Base-by-base conservation (phyloP, 768 basidiomycete genomes). In the Pleurotus cornucopiae region DNA sequence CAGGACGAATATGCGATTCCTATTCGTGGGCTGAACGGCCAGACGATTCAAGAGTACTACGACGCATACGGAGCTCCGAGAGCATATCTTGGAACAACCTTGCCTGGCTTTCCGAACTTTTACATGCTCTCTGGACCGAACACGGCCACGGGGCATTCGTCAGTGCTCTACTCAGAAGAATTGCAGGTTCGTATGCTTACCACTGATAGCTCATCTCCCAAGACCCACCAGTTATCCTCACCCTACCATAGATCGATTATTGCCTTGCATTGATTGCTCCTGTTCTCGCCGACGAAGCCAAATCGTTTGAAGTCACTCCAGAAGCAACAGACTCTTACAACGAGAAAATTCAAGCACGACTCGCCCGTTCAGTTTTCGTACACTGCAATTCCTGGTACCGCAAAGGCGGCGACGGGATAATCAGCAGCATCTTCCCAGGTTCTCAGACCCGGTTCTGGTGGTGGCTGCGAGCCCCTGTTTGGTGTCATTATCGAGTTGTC, bases 51-150 rank as follows among this genome's bases (percentile, higher is more conserved):
- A 58, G 72, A 74, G 46, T 78, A 76, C 56, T 77, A 67, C 55
- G 65, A 70, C 9, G 58, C 66, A 5, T 63, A 72, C n/a, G 68
- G 68, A 0, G 78, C 78, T 0, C 74, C 78, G 7, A 69, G 69
- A 46, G 77, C 77, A 14, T 79, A 79, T 60, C 61, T 73, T 6
- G 78, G 76, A 23, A 77, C 74, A 1, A 66, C 69, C 4, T 56
- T 75, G 3, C 76, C 78, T 26, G 72, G 71, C 9, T 80, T 80
- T 60, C 79, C 79, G 0, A 80, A 80, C 58, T 71, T 76, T 55
- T 78, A 66, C 60, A 63, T 69, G 4, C 53, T 79, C 5, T 61
- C 65, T 20, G 79, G 78, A 25, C 76, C 78, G 0, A 80, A 80
- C 59, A 73, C 70, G 3, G 61, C 62, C 5, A 75, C 77, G 25